Percentiles rank a stretch among this genome's conserved stretches.
Evolutionary conservation across 768 basidiomycete species (phyloP).

Genomic region (Phaeotremella skinneri): DNA sequence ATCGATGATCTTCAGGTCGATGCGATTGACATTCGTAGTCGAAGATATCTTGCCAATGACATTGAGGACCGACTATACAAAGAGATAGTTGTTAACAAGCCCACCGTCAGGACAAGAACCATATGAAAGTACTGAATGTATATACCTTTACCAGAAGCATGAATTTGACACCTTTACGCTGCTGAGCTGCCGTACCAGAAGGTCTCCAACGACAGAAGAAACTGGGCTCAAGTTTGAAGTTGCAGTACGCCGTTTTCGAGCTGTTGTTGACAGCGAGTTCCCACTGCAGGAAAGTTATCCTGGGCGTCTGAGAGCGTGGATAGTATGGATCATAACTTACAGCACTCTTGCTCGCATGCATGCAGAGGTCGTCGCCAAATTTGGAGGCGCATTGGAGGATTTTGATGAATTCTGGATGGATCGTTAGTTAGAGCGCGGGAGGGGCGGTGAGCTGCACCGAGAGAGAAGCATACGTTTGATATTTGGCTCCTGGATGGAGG

Average conservation of each 20-base stretch:
- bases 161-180: constrained; percentile 43
- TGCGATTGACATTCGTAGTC: constrained; percentile 35
- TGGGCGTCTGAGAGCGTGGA: neutral
- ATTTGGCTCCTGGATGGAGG: constrained; percentile 29
- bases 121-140: neutral
- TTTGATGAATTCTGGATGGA: constrained; percentile 33
- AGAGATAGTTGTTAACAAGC: no score
- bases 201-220: constrained; percentile 45
- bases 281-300: constrained; percentile 30
- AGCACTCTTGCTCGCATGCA: constrained; percentile 40
- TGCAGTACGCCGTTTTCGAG: constrained; percentile 45
- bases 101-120: no score
- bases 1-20: constrained; percentile 40
- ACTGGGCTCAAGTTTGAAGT: constrained; percentile 37
- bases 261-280: constrained; percentile 48
- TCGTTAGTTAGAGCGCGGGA: neutral
- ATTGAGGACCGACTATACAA: constrained; percentile 41
- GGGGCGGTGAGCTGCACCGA: neutral
- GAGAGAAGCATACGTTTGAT: constrained; percentile 18
- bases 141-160: constrained; percentile 48
- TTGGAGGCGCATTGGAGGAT: constrained; percentile 48
- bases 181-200: constrained; percentile 24
- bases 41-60: constrained; percentile 40
- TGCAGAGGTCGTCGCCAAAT: constrained; percentile 49
- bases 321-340: constrained; percentile 23